A percentile compares a stretch with the other conserved stretches of the same genome.
Evolutionary conservation across 2,329 filamentous ascomycete genomes (phyloP).

Genomic region (Teratosphaeria destructans): DNA sequence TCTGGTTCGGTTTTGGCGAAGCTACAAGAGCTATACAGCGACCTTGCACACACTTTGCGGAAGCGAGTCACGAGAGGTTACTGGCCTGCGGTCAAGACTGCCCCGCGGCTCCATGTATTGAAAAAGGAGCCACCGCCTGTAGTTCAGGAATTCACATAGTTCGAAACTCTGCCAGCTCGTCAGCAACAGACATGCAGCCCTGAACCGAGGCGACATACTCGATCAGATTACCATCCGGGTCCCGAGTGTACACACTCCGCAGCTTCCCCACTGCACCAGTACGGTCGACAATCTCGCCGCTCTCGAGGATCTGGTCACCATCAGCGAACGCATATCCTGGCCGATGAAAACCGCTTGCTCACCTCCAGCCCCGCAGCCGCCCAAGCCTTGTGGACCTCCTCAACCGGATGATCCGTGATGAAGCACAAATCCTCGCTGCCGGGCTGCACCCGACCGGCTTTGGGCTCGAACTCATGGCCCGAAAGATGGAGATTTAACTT

Average conservation of each 20-base stretch:
- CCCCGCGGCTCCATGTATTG: conserved; percentile 44
- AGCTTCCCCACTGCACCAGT: conserved; percentile 47
- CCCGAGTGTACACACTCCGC: conserved; percentile 49
- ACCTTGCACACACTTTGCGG: conserved; percentile 6
- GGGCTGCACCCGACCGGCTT: conserved; percentile 42
- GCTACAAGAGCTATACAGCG: conserved; percentile 10
- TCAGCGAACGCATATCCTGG: neutral
- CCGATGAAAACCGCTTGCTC: neutral
- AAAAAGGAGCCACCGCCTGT: conserved; percentile 14
- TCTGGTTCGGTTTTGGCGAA: conserved; percentile 2
- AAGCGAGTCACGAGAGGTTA: conserved; percentile 36
- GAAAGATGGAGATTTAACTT: conserved; percentile 53
- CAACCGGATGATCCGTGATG: conserved; percentile 42
- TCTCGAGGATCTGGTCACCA: conserved; percentile 29
- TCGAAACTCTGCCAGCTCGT: conserved; percentile 15
- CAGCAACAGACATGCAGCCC: neutral
- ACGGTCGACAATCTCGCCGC: conserved; percentile 41
- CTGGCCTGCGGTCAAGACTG: conserved; percentile 46
- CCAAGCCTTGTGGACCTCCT: conserved; percentile 35
- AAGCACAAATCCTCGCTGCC: conserved; percentile 54
- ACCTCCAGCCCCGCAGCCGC: neutral
- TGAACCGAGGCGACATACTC: conserved; percentile 37
- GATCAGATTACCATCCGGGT: conserved; percentile 52
- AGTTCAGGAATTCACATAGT: conserved; percentile 16
- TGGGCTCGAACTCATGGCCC: conserved; percentile 51